Evolutionary conservation across 1,139 yeast genomes (phyloP).

Genomic region (Eremothecium sinecaudum): DNA sequence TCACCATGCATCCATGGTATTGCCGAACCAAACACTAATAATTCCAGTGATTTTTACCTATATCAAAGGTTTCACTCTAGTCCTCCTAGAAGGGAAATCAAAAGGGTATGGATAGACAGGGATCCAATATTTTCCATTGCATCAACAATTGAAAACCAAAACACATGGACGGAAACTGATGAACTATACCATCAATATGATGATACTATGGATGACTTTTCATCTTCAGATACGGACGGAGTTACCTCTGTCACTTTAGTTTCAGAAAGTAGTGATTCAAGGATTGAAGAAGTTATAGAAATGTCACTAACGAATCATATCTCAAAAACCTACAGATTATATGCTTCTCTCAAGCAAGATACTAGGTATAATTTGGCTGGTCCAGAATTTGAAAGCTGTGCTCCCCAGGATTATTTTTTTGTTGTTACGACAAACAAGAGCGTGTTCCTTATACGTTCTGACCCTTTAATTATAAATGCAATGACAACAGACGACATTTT

Average conservation of each 20-base stretch:
- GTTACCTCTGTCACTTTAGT: neutral
- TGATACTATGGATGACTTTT: neutral
- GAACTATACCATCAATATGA: neutral
- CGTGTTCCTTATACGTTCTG: slow-evolving; percentile 16
- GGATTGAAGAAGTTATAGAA: slow-evolving; percentile 1
- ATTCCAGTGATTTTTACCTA: too few species aligned
- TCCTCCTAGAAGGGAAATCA: neutral
- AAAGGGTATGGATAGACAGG: neutral
- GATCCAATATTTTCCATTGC: neutral
- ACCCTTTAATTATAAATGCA: slow-evolving; percentile 37
- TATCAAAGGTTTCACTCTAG: neutral
- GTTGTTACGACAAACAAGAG: slow-evolving; percentile 17
- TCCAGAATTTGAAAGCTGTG: slow-evolving; percentile 11
- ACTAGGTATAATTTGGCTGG: slow-evolving; percentile 13
- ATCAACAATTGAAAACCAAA: neutral
- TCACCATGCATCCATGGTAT: neutral
- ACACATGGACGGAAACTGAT: neutral
- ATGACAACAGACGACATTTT: slow-evolving; percentile 37
- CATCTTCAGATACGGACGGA: neutral
- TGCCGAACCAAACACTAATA: too few species aligned
- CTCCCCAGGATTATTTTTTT: slow-evolving; percentile 14
- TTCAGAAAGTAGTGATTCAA: neutral
- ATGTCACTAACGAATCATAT: slow-evolving; percentile 14
- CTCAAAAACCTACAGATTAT: slow-evolving; percentile 14
- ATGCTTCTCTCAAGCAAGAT: slow-evolving; percentile 8